Evolutionary conservation across 108 stramenopile genomes (phyloP).

Genomic region (Nitzschia sp.): DNA sequence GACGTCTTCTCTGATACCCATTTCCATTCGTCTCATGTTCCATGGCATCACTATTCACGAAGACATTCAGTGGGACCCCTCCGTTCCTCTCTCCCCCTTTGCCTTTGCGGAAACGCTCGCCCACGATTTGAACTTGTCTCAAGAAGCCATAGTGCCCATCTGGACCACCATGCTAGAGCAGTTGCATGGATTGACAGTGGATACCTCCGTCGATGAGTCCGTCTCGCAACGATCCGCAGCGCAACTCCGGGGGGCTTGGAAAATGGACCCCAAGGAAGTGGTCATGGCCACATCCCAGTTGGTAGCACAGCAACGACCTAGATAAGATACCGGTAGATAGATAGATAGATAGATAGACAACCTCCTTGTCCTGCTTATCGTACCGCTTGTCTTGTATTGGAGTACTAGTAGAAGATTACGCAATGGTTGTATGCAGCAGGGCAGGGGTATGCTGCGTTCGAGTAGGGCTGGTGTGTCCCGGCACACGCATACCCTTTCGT

Average conservation of each 20-base stretch:
- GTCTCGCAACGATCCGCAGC: not conserved
- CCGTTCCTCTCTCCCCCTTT: slow-evolving; percentile 46
- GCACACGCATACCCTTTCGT: no score
- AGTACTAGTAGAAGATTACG: no score
- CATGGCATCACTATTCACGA: slow-evolving; percentile 45
- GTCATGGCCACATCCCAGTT: slow-evolving; percentile 16
- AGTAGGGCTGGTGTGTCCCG: no score
- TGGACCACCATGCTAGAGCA: slow-evolving; percentile 64
- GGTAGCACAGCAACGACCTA: slow-evolving; percentile 27
- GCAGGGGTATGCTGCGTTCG: no score
- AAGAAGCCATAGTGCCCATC: slow-evolving; percentile 62
- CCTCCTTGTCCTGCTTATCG: no score
- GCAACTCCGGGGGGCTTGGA: slow-evolving; percentile 20
- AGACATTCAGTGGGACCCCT: slow-evolving; percentile 60
- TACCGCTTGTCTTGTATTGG: no score
- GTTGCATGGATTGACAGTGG: slow-evolving; percentile 29
- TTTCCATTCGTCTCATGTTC: slow-evolving; percentile 42
- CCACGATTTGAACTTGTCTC: slow-evolving; percentile 63
- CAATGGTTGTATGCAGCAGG: no score
- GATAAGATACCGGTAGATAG: no score
- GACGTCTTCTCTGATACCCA: slow-evolving; percentile 23
- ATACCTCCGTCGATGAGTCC: slow-evolving; percentile 26
- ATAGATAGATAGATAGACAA: no score
- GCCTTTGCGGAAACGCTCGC: slow-evolving; percentile 54
- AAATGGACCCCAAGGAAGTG: slow-evolving; percentile 28